Evolutionary conservation across 345 rosid genomes (phyloP).

Genomic region (Camelina sativa): DNA sequence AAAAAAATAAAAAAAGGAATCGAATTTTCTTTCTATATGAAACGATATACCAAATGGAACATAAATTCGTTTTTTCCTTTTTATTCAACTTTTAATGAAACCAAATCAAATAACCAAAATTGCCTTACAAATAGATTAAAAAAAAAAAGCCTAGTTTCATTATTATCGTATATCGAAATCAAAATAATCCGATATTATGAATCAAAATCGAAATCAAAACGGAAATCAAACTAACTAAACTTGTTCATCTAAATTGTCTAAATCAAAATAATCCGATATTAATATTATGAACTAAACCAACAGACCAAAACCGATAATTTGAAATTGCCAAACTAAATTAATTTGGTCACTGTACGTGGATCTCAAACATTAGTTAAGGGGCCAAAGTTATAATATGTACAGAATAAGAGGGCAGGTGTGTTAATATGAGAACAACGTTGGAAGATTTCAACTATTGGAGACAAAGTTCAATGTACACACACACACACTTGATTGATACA

Average conservation of each 20-base stretch:
- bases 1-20: neutral
- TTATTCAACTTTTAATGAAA: neutral
- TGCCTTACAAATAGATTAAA: neutral
- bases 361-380: neutral
- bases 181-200: too few species aligned
- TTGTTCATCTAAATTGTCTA: neutral
- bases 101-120: neutral
- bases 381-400: neutral
- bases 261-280: too few species aligned
- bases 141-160: too few species aligned
- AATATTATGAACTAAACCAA: neutral
- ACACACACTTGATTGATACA: neutral
- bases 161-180: too few species aligned
- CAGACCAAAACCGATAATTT: neutral
- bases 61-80: neutral
- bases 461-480: neutral
- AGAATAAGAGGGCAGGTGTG: neutral
- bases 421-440: neutral
- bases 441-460: constrained; percentile 1
- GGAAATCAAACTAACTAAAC: neutral
- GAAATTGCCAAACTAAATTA: neutral
- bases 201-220: neutral
- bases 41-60: neutral
- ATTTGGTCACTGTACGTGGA: neutral
- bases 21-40: neutral